phyloP scores from a whole-genome alignment of 2,329 filamentous ascomycete genomes.

The Fusarium setosum region DNA sequence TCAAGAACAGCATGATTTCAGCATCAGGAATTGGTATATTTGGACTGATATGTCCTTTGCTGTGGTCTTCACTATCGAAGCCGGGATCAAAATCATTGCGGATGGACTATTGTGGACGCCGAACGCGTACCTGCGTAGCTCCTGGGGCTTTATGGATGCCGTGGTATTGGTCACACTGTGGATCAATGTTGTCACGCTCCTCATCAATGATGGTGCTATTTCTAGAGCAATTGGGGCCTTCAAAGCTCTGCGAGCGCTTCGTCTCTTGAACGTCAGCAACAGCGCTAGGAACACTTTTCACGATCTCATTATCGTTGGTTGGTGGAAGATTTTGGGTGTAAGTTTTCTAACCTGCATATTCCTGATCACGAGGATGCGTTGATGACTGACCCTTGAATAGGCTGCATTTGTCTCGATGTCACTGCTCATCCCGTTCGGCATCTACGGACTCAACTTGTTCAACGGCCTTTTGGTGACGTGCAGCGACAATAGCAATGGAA shows the following conservation, averaged over 20 bases:
- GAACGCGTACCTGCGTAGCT: slow-evolving; percentile 95
- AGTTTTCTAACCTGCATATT: slow-evolving; percentile 46
- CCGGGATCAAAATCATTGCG: slow-evolving; percentile 90
- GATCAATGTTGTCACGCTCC: slow-evolving; percentile 89
- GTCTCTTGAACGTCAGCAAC: slow-evolving; percentile 94
- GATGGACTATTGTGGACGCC: slow-evolving; percentile 97
- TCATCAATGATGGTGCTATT: slow-evolving; percentile 84
- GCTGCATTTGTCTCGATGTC: slow-evolving; percentile 95
- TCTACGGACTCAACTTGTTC: slow-evolving; percentile 95
- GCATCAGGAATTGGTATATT: slow-evolving; percentile 87
- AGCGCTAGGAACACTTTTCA: slow-evolving; percentile 97
- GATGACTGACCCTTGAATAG: slow-evolving; percentile 42
- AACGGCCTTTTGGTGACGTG: slow-evolving; percentile 82
- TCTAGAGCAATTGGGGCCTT: slow-evolving; percentile 95
- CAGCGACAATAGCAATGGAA: slow-evolving; percentile 70
- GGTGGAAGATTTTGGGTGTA: slow-evolving; percentile 91
- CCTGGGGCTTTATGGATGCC: slow-evolving; percentile 96
- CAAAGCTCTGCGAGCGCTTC: slow-evolving; percentile 92
- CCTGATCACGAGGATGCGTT: not conserved
- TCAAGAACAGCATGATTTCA: slow-evolving; percentile 70
- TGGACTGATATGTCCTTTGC: slow-evolving; percentile 95
- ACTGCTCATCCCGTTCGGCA: slow-evolving; percentile 93
- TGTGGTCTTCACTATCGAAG: slow-evolving; percentile 85
- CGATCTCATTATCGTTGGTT: slow-evolving; percentile 91
- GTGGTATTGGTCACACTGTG: slow-evolving; percentile 92